Evolutionary conservation across 148 eudicot genomes (phyloP), one percentile per base, ranked within the genome.

Genomic region (Vaccinium vitisidaea): DNA sequence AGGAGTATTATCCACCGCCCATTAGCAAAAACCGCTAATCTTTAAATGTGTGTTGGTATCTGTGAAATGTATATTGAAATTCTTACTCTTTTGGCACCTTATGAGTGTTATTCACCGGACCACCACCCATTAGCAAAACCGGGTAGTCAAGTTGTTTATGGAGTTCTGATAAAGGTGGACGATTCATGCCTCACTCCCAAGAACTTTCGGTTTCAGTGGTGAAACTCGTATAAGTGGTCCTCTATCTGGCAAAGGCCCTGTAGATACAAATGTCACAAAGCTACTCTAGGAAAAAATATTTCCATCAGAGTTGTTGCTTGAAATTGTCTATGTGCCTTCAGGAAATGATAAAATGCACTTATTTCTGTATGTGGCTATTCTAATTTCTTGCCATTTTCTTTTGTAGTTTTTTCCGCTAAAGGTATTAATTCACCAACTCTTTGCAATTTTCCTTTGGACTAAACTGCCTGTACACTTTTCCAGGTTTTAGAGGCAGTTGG

Each of bases 401-500:
- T 43, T 43, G 46, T 46, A 18, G 21, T 65, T 2, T 63, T 61
- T n/a, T 61, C 39, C 63, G 36, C 46, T 30, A 32, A 80, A 80
- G 11, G 32, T 2, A 14, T 58, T 61, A 80, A 43, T 23, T 67
- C 36, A 74, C 19, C 58, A 53, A 14, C 67, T 70, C 74, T 13
- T 61, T 18, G 6, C 61, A 39, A 43, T 32, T 53, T 54, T 30
- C 36, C 53, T 65, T 56, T 53, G 69, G 21, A 82, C 52, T 79
- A 82, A 36, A 52, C 23, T 27, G 81, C 30, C 84, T 43, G 83
- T 39, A 46, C 80, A 50, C 71, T 58, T 79, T 83, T 77, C 59
- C 94, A 97, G 99, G 98, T 97, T 84, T 89, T 97, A 70, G 99
- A 97, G 87, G 99, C 99, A 82, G 98, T 97, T 84, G 98, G 99